Base-by-base conservation (phyloP, 441 rosid species). In the Eugenia klotzschiana region DNA sequence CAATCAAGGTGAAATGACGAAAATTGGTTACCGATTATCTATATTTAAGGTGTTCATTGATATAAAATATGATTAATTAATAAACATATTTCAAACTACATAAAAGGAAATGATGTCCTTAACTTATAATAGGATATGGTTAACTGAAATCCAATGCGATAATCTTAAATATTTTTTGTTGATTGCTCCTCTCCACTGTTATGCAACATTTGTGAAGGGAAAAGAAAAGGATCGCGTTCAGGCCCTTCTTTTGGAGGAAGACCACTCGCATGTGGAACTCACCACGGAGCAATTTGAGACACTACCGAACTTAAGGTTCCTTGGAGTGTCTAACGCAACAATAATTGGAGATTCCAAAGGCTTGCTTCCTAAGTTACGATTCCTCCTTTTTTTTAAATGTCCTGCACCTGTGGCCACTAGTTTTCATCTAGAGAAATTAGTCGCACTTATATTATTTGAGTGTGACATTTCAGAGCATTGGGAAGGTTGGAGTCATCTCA, bases 371-470 rank as follows among this genome's bases (percentile, higher is more conserved):
- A 3, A 26, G 5, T 1, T 58, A 58, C 69, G 37, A 58, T 26
- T 2, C 20, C 69, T 58, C 0, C 0, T 4, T 20, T 58, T 2
- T 37, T 11, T 0, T 1, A 7, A 4, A 7, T 1, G 11, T 58
- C 40, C 22, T 14, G 22, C 40, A 7, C 1, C 15, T 1, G 5
- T 15, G 5, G 0, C 4, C 0, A 15, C 72, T 1, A 58, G 1
- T 58, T 27, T 58, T 58, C 1, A 15, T 27, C 0, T 58, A 3
- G 6, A 58, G 40, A 58, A 58, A 58, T 27, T 58, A 26, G 72
- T 26, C 1, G 0, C 3, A 0, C 37, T 57, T 7, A 1, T 0
- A 3, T 57, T 57, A 6, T 1, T 1, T 1, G 2, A 9, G 1
- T 3, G 40, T 27, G 1, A 15, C 72, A 58, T 27, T 14, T 27